Percentiles rank a stretch among this genome's conserved stretches.
phyloP scores from a whole-genome alignment of 2,329 filamentous ascomycete genomes.

The Calonectria pauciramosa region DNA sequence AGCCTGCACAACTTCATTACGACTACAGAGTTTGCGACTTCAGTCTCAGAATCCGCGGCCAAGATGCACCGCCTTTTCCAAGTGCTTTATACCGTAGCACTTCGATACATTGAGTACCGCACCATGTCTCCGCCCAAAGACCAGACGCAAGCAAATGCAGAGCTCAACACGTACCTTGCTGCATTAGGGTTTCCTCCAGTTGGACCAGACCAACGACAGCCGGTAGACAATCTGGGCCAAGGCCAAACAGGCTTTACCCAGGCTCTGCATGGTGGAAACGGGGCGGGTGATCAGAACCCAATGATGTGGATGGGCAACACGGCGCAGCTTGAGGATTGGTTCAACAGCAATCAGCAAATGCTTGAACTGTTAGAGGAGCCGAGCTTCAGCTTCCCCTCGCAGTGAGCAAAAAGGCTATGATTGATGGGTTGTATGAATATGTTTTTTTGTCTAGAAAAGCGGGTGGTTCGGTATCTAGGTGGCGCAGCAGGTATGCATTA shows the following conservation, averaged over 20 bases:
- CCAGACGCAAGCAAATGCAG: conserved; percentile 50
- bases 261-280: conserved; percentile 22
- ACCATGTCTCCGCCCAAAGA: conserved; percentile 43
- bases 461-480: not conserved
- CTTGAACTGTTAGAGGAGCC: conserved; percentile 52
- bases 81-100: conserved; percentile 70
- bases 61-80: conserved; percentile 71
- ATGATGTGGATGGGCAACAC: conserved; percentile 55
- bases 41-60: conserved; percentile 62
- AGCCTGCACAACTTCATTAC: conserved; percentile 65
- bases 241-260: conserved; percentile 32
- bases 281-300: conserved; percentile 37
- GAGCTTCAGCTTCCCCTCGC: conserved; percentile 43
- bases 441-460: not conserved
- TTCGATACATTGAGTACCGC: conserved; percentile 71
- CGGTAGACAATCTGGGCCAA: conserved; percentile 15
- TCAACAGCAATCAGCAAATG: conserved; percentile 55
- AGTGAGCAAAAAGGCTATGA: not conserved
- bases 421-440: conserved; percentile 6
- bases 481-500: not conserved
- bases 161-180: conserved; percentile 53
- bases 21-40: conserved; percentile 64
- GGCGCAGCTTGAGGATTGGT: conserved; percentile 55
- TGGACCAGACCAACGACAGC: conserved; percentile 35
- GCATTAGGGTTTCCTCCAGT: conserved; percentile 61